These are phyloP conservation scores for Xerophyta viscosa DNA, from an alignment of 106 monocot species.

Conservation along the genomic window DNA sequence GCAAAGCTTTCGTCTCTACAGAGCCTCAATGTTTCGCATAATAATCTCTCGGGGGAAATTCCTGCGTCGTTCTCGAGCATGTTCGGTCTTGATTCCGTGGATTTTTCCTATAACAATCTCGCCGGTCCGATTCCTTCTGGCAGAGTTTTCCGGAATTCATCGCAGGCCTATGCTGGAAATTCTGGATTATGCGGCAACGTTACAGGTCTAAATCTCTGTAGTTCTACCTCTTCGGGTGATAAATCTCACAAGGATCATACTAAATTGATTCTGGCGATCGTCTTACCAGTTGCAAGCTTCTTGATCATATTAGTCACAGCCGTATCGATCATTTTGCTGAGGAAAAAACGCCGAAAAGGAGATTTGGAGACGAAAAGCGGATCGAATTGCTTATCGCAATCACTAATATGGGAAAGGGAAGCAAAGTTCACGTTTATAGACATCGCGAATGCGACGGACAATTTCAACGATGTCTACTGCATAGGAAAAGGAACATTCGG, in stretches of 20 bases:
- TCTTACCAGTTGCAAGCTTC: constrained; percentile 23
- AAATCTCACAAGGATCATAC: constrained; percentile 11
- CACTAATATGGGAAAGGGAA: constrained; percentile 65
- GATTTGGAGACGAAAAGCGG: neutral
- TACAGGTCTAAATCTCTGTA: constrained; percentile 34
- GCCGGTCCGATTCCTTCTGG: constrained; percentile 42
- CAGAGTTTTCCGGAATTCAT: constrained; percentile 30
- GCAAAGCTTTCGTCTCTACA: constrained; percentile 32
- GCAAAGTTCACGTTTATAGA: constrained; percentile 59
- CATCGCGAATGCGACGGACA: constrained; percentile 59
- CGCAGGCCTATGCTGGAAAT: constrained; percentile 42
- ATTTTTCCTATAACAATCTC: constrained; percentile 71
- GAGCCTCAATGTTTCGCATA: constrained; percentile 59
- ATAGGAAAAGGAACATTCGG: constrained; percentile 66
- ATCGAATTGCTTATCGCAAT: constrained; percentile 5
- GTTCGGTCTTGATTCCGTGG: constrained; percentile 39
- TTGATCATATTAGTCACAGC: constrained; percentile 10
- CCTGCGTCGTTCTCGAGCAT: constrained; percentile 28
- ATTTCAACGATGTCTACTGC: constrained; percentile 53
- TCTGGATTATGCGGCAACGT: constrained; percentile 55
- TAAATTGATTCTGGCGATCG: constrained; percentile 38
- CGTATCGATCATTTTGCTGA: neutral
- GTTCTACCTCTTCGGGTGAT: neutral
- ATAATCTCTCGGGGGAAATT: constrained; percentile 42
- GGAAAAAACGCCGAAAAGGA: neutral